Conservation (phyloP, 805 yeast genomes). For the Pichia phayaonensis region DNA sequence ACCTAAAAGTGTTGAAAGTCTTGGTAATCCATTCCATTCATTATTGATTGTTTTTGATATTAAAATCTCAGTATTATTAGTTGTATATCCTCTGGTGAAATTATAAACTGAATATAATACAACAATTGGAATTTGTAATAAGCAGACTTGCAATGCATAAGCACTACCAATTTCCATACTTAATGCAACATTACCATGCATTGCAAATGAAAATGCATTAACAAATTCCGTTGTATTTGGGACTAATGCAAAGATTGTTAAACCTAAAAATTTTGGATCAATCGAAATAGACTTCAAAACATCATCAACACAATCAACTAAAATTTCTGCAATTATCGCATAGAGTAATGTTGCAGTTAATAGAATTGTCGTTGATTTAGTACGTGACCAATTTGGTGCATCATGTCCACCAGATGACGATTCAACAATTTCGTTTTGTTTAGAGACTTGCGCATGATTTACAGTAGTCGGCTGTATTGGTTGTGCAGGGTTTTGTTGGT, state of each 20-base stretch:
- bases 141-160: constrained; percentile 90
- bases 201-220: constrained; percentile 94
- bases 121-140: constrained; percentile 86
- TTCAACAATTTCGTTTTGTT: constrained; percentile 2
- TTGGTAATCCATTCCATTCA: constrained; percentile 9
- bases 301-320: constrained; percentile 87
- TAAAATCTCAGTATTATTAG: background rate
- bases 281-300: constrained; percentile 75
- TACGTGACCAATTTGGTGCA: constrained; percentile 94
- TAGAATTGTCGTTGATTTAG: constrained; percentile 74
- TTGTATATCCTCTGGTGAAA: constrained; percentile 7
- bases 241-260: constrained; percentile 90
- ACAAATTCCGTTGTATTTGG: constrained; percentile 96
- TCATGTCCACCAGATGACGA: constrained; percentile 70
- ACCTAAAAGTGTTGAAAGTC: constrained; percentile 6
- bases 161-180: constrained; percentile 98
- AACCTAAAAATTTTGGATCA: constrained; percentile 83
- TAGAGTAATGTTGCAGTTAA: constrained; percentile 79
- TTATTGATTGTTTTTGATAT: constrained; percentile 1
- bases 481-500: background rate
- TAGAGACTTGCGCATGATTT: background rate
- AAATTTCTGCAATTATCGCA: constrained; percentile 89
- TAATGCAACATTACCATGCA: constrained; percentile 90
- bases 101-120: constrained; percentile 64
- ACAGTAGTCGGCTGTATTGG: background rate